A percentile compares a stretch with the other conserved stretches of the same genome.
Evolutionary conservation across 768 basidiomycete genomes (phyloP).

Genomic region (Psilocybe sp.): DNA sequence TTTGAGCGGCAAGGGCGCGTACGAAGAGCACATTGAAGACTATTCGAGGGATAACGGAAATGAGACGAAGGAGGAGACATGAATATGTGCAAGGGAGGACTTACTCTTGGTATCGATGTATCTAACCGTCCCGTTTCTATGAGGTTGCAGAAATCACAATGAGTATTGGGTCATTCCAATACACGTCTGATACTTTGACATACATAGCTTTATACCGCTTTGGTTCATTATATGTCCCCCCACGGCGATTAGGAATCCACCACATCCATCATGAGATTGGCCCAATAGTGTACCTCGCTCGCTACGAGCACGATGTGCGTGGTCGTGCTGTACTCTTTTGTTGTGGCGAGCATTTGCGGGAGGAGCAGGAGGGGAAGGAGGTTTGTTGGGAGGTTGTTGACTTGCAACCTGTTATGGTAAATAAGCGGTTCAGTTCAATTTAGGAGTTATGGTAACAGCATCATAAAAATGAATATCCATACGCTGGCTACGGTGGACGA

Average conservation of each 20-base stretch:
- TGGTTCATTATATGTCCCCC: neutral
- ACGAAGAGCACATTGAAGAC: slow-evolving; percentile 40
- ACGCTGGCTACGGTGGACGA: no score
- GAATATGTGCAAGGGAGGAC: no score
- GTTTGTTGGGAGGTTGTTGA: slow-evolving; percentile 33
- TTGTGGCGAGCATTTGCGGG: slow-evolving; percentile 36
- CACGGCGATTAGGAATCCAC: slow-evolving; percentile 12
- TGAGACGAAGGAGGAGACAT: no score
- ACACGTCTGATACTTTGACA: no score
- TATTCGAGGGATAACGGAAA: no score
- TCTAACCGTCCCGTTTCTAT: neutral
- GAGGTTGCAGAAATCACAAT: no score
- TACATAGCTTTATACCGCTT: neutral
- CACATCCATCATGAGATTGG: slow-evolving; percentile 10
- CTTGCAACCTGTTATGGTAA: neutral
- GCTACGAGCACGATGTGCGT: slow-evolving; percentile 38
- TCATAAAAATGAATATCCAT: neutral
- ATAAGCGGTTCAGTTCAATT: no score
- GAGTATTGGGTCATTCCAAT: no score
- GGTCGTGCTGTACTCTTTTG: slow-evolving; percentile 20
- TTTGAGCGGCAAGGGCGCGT: slow-evolving; percentile 30
- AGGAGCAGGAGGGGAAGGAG: slow-evolving; percentile 38
- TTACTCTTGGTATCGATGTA: slow-evolving; percentile 10
- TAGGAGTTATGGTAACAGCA: no score
- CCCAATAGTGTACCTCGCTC: slow-evolving; percentile 37